Evolutionary conservation across 2,329 filamentous ascomycete genomes (phyloP).

Genomic region (Fusarium brevicatenulatum): DNA sequence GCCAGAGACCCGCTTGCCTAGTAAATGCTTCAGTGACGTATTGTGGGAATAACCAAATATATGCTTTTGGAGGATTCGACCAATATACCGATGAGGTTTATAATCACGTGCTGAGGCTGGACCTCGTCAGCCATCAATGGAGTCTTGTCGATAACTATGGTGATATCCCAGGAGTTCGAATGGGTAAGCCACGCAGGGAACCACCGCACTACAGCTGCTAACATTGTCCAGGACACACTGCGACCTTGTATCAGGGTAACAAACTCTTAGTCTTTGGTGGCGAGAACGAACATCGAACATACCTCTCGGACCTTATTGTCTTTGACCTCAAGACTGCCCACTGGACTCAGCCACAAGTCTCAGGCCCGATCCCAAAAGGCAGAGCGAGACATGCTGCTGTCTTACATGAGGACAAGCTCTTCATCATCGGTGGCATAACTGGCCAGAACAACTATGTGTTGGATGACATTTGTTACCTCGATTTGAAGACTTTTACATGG

Average conservation of each 20-base stretch:
- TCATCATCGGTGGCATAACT: conserved; percentile 94
- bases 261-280: conserved; percentile 98
- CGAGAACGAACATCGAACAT: conserved; percentile 96
- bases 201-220: conserved; percentile 8
- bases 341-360: conserved; percentile 92
- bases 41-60: conserved; percentile 96
- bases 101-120: conserved; percentile 92
- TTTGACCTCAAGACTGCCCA: conserved; percentile 94
- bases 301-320: conserved; percentile 94
- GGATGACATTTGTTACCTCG: conserved; percentile 96
- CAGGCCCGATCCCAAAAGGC: conserved; percentile 86
- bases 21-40: conserved; percentile 99
- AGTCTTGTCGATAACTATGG: conserved; percentile 98
- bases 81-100: conserved; percentile 99
- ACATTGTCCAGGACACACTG: conserved; percentile 78
- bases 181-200: conserved; percentile 71
- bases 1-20: conserved; percentile 88
- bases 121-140: conserved; percentile 91
- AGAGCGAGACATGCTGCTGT: conserved; percentile 93
- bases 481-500: conserved; percentile 98
- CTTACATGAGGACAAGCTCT: conserved; percentile 95
- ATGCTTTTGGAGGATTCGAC: conserved; percentile 97
- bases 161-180: conserved; percentile 94
- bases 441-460: conserved; percentile 91
- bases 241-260: conserved; percentile 90